These are phyloP conservation scores for Penicillium mononematosum DNA, from an alignment of 495 filamentous ascomycete species.

Conservation along the genomic window DNA sequence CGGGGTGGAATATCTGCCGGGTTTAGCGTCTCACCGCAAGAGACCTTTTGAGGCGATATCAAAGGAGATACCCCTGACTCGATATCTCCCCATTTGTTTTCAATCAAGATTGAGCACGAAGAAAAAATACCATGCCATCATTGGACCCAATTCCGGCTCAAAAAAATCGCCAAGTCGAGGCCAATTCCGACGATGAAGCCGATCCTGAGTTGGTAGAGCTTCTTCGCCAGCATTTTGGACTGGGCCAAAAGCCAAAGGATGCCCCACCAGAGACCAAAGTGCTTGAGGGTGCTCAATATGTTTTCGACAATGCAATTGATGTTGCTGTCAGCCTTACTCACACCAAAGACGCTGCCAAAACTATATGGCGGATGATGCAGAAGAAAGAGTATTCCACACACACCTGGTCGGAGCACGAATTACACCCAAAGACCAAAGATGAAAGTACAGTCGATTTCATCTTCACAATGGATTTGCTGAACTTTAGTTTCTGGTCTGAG, in stretches of 20 bases:
- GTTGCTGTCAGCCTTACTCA: conserved; percentile 77
- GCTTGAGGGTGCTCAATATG: conserved; percentile 75
- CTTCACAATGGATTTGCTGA: conserved; percentile 93
- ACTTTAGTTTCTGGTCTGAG: conserved; percentile 95
- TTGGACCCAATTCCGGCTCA: conserved; percentile 19
- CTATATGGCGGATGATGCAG: conserved; percentile 78
- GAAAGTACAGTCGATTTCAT: conserved; percentile 83
- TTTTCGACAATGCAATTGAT: conserved; percentile 92
- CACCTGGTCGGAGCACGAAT: conserved; percentile 81
- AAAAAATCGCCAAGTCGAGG: conserved; percentile 18
- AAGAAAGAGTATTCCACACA: conserved; percentile 77
- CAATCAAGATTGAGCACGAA: neutral
- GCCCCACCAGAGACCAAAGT: conserved; percentile 69
- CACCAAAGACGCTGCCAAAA: conserved; percentile 75
- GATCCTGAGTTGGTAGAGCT: conserved; percentile 87
- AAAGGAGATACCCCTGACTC: conserved; percentile 10
- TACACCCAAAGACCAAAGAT: conserved; percentile 83
- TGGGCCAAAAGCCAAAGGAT: conserved; percentile 53
- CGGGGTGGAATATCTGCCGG: conserved; percentile 3
- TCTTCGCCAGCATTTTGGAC: conserved; percentile 73
- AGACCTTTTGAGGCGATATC: neutral
- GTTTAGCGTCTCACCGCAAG: conserved; percentile 2
- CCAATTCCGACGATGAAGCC: conserved; percentile 74
- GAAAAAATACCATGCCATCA: conserved; percentile 26
- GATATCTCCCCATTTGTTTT: neutral